These are phyloP conservation scores for Boletus fagicola DNA, from an alignment of 768 basidiomycete species.

Conservation along the genomic window DNA sequence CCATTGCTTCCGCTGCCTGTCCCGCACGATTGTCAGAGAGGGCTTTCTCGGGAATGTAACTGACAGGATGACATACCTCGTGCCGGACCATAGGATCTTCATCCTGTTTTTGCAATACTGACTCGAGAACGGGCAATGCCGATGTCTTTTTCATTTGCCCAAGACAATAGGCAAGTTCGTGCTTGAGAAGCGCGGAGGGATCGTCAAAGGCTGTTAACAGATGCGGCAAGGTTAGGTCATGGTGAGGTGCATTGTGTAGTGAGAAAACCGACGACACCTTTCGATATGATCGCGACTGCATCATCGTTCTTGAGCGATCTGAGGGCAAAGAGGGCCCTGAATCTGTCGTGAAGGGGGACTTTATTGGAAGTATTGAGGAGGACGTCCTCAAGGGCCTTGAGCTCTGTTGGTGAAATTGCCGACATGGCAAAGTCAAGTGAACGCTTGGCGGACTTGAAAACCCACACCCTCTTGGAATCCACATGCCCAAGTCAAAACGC, in stretches of 20 bases:
- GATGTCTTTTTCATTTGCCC: slow-evolving; percentile 79
- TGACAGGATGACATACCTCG: slow-evolving; percentile 57
- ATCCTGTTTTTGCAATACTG: slow-evolving; percentile 61
- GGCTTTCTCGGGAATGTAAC: neutral
- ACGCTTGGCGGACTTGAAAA: slow-evolving; percentile 53
- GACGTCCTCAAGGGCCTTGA: slow-evolving; percentile 65
- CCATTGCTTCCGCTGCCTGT: slow-evolving; percentile 98
- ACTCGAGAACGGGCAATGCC: slow-evolving; percentile 78
- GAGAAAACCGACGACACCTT: slow-evolving; percentile 49
- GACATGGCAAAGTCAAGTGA: slow-evolving; percentile 27
- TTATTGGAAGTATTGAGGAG: slow-evolving; percentile 76
- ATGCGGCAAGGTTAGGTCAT: neutral
- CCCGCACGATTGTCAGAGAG: slow-evolving; percentile 17
- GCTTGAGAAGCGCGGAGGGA: slow-evolving; percentile 87
- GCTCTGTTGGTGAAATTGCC: slow-evolving; percentile 47
- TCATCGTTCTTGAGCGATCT: slow-evolving; percentile 78
- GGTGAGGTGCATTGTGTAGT: neutral
- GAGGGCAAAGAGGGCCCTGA: slow-evolving; percentile 88
- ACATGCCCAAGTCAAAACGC: slow-evolving; percentile 89
- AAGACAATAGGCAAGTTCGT: slow-evolving; percentile 95
- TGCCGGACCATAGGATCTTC: slow-evolving; percentile 98
- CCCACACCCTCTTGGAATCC: slow-evolving; percentile 10
- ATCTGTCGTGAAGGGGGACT: slow-evolving; percentile 81
- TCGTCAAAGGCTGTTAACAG: slow-evolving; percentile 69
- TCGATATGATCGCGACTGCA: slow-evolving; percentile 81